Evolutionary conservation across 768 basidiomycete species (phyloP).

Genomic region (Pluteus cervinus): DNA sequence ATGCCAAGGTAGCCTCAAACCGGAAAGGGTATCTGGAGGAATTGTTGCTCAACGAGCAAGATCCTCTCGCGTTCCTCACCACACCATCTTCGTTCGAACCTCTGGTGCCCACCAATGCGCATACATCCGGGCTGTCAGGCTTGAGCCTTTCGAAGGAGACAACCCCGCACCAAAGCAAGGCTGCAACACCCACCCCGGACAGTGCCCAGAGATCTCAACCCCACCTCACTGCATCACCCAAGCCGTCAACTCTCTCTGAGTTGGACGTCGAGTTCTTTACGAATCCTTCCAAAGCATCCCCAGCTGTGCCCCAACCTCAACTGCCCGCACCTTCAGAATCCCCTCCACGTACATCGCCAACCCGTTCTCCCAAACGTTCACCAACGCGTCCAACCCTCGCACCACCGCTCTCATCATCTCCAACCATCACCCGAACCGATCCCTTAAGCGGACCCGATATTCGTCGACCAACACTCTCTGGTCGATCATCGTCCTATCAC

Average conservation of each 20-base stretch:
- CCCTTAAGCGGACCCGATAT: conserved; percentile 11
- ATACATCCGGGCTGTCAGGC: background rate
- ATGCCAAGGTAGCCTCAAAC: conserved; percentile 49
- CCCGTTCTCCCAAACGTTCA: conserved; percentile 21
- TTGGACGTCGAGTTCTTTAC: conserved; percentile 14
- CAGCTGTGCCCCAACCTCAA: conserved; percentile 4
- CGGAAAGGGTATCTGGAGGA: conserved; percentile 56
- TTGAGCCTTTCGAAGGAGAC: background rate
- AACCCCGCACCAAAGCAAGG: background rate
- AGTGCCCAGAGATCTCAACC: background rate
- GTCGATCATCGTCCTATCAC: conserved; percentile 26
- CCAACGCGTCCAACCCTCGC: conserved; percentile 24
- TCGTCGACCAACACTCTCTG: conserved; percentile 4
- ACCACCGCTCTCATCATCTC: conserved; percentile 29
- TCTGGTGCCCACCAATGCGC: background rate
- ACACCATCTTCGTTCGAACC: conserved; percentile 1
- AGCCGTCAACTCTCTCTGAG: background rate
- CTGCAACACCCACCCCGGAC: background rate
- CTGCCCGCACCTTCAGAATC: conserved; percentile 8
- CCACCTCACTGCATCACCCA: background rate
- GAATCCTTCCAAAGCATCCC: conserved; percentile 19
- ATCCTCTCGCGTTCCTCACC: conserved; percentile 36
- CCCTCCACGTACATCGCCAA: conserved; percentile 21
- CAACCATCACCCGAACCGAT: conserved; percentile 13
- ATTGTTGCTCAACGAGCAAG: conserved; percentile 59